Evolutionary conservation across 345 rosid species (phyloP).

Genomic region (Citrus maxima): DNA sequence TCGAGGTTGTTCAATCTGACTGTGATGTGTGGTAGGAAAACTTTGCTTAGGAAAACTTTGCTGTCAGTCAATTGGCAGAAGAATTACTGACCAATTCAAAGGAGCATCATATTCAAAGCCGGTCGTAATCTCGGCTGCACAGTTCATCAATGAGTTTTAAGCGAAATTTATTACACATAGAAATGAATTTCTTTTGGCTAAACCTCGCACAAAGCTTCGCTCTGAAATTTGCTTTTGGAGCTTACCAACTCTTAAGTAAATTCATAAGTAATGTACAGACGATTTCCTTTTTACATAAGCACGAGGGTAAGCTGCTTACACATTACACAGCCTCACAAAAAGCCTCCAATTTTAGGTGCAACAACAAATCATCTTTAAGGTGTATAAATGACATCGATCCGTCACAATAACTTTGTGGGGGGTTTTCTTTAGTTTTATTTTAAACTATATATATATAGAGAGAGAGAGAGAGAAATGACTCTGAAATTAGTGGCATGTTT

Average conservation of each 20-base stretch:
- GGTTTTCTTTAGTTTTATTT: background rate
- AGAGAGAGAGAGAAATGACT: too few species aligned
- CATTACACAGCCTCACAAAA: background rate
- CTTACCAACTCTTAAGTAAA: background rate
- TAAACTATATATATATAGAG: background rate
- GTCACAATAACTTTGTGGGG: background rate
- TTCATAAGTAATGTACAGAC: background rate
- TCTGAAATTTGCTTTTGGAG: background rate
- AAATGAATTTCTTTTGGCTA: too few species aligned
- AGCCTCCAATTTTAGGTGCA: constrained; percentile 5
- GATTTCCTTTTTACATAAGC: too few species aligned
- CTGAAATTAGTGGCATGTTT: too few species aligned
- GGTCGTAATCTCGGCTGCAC: background rate
- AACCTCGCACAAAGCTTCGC: background rate
- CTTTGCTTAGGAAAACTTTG: constrained; percentile 10
- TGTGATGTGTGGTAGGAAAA: constrained; percentile 1
- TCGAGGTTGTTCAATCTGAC: background rate
- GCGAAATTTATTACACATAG: background rate
- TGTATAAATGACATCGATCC: background rate
- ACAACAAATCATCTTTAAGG: background rate
- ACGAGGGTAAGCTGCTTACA: background rate
- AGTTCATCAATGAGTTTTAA: too few species aligned
- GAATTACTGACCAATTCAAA: background rate
- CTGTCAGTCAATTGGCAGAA: background rate
- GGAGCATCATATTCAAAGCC: background rate